Conservation (phyloP, 2,329 filamentous ascomycete species). For the Cladosporium sp. region DNA sequence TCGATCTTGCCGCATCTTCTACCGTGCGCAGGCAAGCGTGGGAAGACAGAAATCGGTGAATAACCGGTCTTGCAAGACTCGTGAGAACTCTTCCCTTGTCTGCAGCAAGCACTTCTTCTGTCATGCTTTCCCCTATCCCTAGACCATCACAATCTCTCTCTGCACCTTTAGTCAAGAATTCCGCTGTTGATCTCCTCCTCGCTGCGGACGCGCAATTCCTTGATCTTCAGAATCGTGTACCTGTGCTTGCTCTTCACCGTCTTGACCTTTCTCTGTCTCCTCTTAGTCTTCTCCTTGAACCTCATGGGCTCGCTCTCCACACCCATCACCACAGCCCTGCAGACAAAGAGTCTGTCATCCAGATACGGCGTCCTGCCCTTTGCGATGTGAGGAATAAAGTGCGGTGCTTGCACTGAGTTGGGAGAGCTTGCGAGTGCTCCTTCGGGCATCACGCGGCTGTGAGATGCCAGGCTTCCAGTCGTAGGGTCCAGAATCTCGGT, state of each 20-base stretch:
- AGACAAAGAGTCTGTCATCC: slow-evolving; percentile 78
- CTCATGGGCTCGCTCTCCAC: slow-evolving; percentile 65
- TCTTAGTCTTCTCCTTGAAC: slow-evolving; percentile 56
- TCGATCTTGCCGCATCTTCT: too few relatives aligned
- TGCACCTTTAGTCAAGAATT: neutral
- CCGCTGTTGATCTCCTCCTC: slow-evolving; percentile 10
- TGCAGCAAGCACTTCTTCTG: too few relatives aligned
- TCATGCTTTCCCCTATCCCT: too few relatives aligned
- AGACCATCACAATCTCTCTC: too few relatives aligned
- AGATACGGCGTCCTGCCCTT: slow-evolving; percentile 51
- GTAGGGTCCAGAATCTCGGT: slow-evolving; percentile 15
- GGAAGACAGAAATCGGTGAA: too few relatives aligned
- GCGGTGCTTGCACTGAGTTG: slow-evolving; percentile 24
- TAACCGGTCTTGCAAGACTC: too few relatives aligned
- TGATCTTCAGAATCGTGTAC: slow-evolving; percentile 80
- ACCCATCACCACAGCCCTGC: slow-evolving; percentile 77
- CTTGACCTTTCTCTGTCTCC: slow-evolving; percentile 62
- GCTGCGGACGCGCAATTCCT: slow-evolving; percentile 67
- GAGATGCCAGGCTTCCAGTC: slow-evolving; percentile 21
- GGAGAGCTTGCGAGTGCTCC: slow-evolving; percentile 23
- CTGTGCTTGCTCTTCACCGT: slow-evolving; percentile 83
- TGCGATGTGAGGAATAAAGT: slow-evolving; percentile 37
- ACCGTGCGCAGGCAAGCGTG: too few relatives aligned
- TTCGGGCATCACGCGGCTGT: slow-evolving; percentile 24
- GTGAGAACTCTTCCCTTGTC: too few relatives aligned